Percentiles rank a stretch among this genome's conserved stretches.
Evolutionary conservation across 106 monocot species (phyloP).

Genomic region (Alisma plantagoaquatica): DNA sequence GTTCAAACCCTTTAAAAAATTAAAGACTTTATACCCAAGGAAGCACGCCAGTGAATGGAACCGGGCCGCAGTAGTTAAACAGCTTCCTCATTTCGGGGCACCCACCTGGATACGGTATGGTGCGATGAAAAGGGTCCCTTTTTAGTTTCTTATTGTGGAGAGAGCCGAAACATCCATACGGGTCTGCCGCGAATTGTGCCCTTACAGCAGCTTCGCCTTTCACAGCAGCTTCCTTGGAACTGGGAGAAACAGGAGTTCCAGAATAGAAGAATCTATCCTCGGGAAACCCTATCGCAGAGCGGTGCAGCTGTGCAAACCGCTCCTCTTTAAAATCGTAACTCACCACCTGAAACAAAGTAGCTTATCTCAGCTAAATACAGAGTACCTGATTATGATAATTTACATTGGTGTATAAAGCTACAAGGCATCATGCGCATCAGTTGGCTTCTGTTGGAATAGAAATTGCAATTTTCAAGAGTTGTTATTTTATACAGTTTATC

Average conservation of each 20-base stretch:
- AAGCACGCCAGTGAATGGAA: slow-evolving; percentile 60
- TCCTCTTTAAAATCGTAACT: slow-evolving; percentile 98
- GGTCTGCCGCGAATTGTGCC: slow-evolving; percentile 71
- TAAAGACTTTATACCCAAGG: too few relatives aligned
- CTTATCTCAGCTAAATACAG: too few relatives aligned
- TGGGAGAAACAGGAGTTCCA: slow-evolving; percentile 59
- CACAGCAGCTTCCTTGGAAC: slow-evolving; percentile 50
- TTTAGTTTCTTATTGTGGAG: slow-evolving; percentile 60
- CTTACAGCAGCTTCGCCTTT: slow-evolving; percentile 66
- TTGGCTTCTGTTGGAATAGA: too few relatives aligned
- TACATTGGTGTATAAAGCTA: too few relatives aligned
- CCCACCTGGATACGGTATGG: slow-evolving; percentile 69
- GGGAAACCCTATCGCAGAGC: slow-evolving; percentile 74
- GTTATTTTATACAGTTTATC: too few relatives aligned
- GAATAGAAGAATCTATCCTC: slow-evolving; percentile 60
- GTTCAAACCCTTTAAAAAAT: too few relatives aligned
- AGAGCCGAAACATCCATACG: slow-evolving; percentile 65
- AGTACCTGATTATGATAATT: too few relatives aligned
- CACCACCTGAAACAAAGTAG: slow-evolving; percentile 76
- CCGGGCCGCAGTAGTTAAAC: slow-evolving; percentile 77
- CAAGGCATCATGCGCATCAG: too few relatives aligned
- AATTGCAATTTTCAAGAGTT: too few relatives aligned
- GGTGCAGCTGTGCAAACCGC: slow-evolving; percentile 72
- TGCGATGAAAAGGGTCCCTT: slow-evolving; percentile 85
- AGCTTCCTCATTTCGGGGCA: slow-evolving; percentile 79